Percentiles rank a stretch among this genome's conserved stretches.
Conservation (phyloP, 2,329 filamentous ascomycete species). For the Monosporascus sp. region DNA sequence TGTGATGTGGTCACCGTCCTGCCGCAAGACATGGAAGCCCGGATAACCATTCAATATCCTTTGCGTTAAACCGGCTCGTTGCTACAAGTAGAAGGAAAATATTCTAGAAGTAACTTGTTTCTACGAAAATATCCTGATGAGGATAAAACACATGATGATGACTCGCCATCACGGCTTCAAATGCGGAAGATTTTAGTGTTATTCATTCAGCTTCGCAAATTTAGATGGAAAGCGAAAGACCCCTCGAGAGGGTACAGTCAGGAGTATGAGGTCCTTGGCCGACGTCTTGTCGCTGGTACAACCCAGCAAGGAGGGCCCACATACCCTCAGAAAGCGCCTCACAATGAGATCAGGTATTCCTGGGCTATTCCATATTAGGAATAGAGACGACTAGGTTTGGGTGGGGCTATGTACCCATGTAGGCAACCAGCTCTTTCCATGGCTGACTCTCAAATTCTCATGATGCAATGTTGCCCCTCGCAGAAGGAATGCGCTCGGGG, state of each 20-base stretch:
- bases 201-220: not conserved
- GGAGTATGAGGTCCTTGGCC: not conserved
- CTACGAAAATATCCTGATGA: no score
- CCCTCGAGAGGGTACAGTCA: not conserved
- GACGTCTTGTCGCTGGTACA: not conserved
- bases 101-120: no score
- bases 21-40: no score
- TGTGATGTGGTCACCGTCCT: no score
- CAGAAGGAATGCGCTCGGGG: no score
- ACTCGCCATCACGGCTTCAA: no score
- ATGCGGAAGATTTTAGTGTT: no score
- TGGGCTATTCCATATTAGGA: not conserved
- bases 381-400: not conserved
- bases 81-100: no score
- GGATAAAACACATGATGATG: slow-evolving; percentile 1
- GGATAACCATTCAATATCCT: no score
- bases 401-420: not conserved
- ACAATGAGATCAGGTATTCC: not conserved
- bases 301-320: not conserved
- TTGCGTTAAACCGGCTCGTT: no score
- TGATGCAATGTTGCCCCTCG: not conserved
- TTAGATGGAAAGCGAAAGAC: not conserved
- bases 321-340: not conserved
- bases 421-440: not conserved
- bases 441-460: not conserved